These are phyloP conservation scores for Pseudogymnoascus verrucosus DNA, from an alignment of 2,329 filamentous ascomycete genomes.

Conservation along the genomic window DNA sequence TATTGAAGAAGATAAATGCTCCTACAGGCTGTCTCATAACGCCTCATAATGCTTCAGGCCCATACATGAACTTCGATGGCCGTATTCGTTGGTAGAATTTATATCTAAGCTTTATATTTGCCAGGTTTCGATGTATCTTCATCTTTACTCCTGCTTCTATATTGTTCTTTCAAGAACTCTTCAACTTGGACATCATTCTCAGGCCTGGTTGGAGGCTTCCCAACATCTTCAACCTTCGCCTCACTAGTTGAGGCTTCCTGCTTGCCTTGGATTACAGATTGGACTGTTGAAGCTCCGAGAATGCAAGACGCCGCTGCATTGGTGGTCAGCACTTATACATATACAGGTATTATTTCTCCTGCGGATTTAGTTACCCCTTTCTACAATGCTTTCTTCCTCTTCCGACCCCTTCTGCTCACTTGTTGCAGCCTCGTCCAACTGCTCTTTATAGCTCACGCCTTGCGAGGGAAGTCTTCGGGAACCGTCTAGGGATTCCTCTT, in stretches of 20 bases:
- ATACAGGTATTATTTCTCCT: not conserved
- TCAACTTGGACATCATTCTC: conserved; percentile 26
- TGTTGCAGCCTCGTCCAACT: conserved; percentile 21
- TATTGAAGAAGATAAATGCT: not conserved
- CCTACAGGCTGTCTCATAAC: not conserved
- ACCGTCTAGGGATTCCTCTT: conserved; percentile 16
- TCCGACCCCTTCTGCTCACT: not conserved
- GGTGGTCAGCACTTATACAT: conserved; percentile 12
- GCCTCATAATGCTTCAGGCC: not conserved
- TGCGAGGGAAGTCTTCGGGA: conserved; percentile 16
- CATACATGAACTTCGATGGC: not conserved
- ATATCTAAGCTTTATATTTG: not conserved
- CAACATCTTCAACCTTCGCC: not conserved
- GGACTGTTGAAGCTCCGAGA: conserved; percentile 16
- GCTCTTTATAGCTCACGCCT: conserved; percentile 21
- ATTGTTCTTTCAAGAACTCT: conserved; percentile 23
- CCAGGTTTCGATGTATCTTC: not conserved
- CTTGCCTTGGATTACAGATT: conserved; percentile 14
- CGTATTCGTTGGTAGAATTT: not conserved
- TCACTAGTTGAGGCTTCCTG: conserved; percentile 9
- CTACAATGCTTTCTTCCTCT: conserved; percentile 15
- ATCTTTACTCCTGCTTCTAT: conserved; percentile 18
- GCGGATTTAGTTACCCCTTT: conserved; percentile 17
- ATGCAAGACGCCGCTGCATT: conserved; percentile 18
- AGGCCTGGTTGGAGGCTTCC: conserved; percentile 19